Base-by-base conservation (phyloP, 1,284 basidiomycete species). In the Wolfiporia cocos region DNA sequence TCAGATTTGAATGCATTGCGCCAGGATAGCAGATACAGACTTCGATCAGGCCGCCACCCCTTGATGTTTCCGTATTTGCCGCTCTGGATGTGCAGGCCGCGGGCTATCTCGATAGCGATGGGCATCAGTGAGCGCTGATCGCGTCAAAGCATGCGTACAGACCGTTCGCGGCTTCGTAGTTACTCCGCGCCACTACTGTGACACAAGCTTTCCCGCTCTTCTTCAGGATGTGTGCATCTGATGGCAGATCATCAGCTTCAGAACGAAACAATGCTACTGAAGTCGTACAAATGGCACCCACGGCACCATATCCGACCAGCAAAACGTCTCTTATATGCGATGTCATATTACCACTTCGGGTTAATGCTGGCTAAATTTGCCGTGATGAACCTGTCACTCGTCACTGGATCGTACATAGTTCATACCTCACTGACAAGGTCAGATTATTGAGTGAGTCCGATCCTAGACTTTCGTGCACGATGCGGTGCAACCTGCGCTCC, bases 121-220 rank as follows among this genome's bases (percentile, higher is more conserved):
- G 26, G 7, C 26, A 9, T 14, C 7, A 7, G 26, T 28, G 9
- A 28, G 26, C 9, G 26, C 26, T 14, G 26, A 28, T 23, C 22
- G 11, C 36, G 22, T 15, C 15, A 7, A 22, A 17, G 34, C 10
- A 20, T 11, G 11, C n/a, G 2, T 17, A 53, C 63, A 39, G 39
- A 77, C 79, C 64, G 10, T 70, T 68, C 18, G 83, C 73, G 2
- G 71, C 64, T 19, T 74, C 69, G 54, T 78, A 86, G 53, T 90
- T 90, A 41, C 83, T 79, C 39, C 87, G 64, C 1, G 86, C 86
- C 4, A 89, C 80, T 10, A 72, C 81, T 0, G 86, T 89, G 9
- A 91, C 78, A n/a, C 74, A 65, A 1, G 75, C 81, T 23, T 69
- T 66, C 5, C 81, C 80, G 42, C 77, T 76, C 42, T 67, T 67